Percentiles rank a stretch among this genome's conserved stretches.
Evolutionary conservation across 257 asterid genomes (phyloP).

Genomic region (Gentiana dahurica): DNA sequence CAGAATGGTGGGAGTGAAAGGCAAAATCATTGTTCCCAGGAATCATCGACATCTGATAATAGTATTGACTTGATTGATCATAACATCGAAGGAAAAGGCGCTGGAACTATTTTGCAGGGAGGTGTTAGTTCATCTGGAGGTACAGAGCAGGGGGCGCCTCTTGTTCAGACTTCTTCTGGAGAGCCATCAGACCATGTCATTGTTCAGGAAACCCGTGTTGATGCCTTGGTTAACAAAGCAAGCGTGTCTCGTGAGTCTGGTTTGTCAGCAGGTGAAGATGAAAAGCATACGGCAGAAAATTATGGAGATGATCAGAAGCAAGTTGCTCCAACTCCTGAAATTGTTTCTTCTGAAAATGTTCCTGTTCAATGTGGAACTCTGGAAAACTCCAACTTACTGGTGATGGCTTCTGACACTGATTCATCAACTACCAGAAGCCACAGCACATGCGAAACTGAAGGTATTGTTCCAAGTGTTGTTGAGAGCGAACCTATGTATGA

Average conservation of each 20-base stretch:
- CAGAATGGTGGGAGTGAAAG: slow-evolving; percentile 14
- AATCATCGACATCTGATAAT: slow-evolving; percentile 16
- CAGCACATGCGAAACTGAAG: slow-evolving; percentile 26
- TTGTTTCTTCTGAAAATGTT: slow-evolving; percentile 17
- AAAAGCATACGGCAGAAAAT: slow-evolving; percentile 22
- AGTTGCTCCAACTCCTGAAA: slow-evolving; percentile 23
- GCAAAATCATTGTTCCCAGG: slow-evolving; percentile 15
- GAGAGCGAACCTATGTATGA: slow-evolving; percentile 75
- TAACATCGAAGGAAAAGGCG: slow-evolving; percentile 13
- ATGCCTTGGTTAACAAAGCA: slow-evolving; percentile 19
- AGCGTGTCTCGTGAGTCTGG: slow-evolving; percentile 18
- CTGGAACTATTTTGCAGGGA: slow-evolving; percentile 29
- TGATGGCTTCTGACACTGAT: slow-evolving; percentile 28
- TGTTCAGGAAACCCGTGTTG: slow-evolving; percentile 17
- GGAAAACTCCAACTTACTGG: slow-evolving; percentile 24
- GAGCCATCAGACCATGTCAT: slow-evolving; percentile 18
- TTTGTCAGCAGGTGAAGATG: slow-evolving; percentile 7
- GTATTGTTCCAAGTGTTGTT: slow-evolving; percentile 32
- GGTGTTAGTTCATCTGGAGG: slow-evolving; percentile 22
- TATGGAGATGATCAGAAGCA: slow-evolving; percentile 20
- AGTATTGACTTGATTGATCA: slow-evolving; percentile 13
- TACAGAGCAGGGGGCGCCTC: slow-evolving; percentile 20
- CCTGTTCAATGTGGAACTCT: slow-evolving; percentile 23
- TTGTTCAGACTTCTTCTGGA: slow-evolving; percentile 16
- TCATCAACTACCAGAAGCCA: slow-evolving; percentile 26